These are phyloP conservation scores for Kodamaea neixiangensis DNA, from an alignment of 805 yeast species.

Conservation along the genomic window DNA sequence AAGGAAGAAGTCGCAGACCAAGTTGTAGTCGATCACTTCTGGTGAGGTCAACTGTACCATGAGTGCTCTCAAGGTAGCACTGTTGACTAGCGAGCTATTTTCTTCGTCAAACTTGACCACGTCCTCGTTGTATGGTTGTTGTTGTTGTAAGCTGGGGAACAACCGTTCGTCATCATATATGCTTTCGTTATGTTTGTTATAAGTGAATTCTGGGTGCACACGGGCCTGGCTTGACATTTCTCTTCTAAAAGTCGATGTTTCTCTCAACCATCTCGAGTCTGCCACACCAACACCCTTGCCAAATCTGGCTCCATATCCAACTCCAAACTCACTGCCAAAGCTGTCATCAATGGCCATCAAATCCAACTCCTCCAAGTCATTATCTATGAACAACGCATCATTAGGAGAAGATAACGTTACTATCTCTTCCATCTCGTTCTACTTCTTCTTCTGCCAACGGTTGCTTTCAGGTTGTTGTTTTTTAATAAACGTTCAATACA, in stretches of 20 bases:
- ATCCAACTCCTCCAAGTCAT: constrained; percentile 8
- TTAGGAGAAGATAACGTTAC: constrained; percentile 10
- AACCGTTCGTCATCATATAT: constrained; percentile 37
- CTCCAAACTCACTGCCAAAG: background rate
- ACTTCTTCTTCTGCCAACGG: too few relatives aligned
- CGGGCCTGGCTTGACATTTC: constrained; percentile 3
- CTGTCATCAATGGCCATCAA: constrained; percentile 2
- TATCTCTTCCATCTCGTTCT: constrained; percentile 6
- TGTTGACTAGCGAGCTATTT: constrained; percentile 34
- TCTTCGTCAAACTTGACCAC: constrained; percentile 37
- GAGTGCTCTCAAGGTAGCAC: constrained; percentile 46
- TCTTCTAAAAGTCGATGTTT: background rate
- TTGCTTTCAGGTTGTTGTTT: too few relatives aligned
- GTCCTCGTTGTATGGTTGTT: constrained; percentile 17
- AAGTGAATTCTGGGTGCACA: constrained; percentile 25
- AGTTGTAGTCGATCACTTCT: constrained; percentile 70
- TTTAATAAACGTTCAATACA: too few relatives aligned
- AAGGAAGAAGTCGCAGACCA: constrained; percentile 82
- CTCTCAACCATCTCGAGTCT: background rate
- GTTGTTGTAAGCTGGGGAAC: constrained; percentile 32
- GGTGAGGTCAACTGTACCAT: constrained; percentile 71
- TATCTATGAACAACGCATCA: constrained; percentile 11
- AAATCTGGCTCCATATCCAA: background rate
- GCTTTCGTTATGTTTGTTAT: constrained; percentile 39
- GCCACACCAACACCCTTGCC: background rate